phyloP scores from a whole-genome alignment of 371 early-diverging fungal species.

The Vairimorpha necatrix region DNA sequence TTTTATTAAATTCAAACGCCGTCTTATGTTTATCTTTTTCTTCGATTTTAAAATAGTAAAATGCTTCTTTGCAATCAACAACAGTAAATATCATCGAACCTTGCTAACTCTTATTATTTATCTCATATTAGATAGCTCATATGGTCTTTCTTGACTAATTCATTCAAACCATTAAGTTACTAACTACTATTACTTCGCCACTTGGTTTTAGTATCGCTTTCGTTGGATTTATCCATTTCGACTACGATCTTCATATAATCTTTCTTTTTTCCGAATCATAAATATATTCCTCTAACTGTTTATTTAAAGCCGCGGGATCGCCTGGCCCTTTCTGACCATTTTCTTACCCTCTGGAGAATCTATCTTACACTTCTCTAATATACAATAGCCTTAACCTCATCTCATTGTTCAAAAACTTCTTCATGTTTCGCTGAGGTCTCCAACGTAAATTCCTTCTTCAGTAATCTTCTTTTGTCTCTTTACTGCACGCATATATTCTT shows the following conservation, averaged over 20 bases:
- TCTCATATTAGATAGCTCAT: no score
- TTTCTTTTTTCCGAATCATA: constrained; percentile 12
- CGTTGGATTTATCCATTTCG: background rate
- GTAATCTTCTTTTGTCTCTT: background rate
- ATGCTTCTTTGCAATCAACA: no score
- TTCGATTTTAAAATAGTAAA: no score
- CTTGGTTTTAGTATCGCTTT: constrained; percentile 50
- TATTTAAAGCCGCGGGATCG: background rate
- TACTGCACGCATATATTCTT: background rate
- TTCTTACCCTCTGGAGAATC: background rate
- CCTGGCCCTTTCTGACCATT: background rate
- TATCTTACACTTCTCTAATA: constrained; percentile 18
- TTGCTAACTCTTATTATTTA: no score
- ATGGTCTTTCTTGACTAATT: no score
- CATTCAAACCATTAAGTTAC: no score
- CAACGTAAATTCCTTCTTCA: background rate
- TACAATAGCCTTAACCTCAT: constrained; percentile 6
- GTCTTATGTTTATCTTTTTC: no score
- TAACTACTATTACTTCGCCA: no score
- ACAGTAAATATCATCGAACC: no score
- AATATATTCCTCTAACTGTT: background rate
- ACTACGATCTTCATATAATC: constrained; percentile 4
- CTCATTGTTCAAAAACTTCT: constrained; percentile 3
- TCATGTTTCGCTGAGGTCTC: background rate
- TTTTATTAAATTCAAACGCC: no score